Evolutionary conservation across 805 yeast genomes (phyloP), one percentile per base, ranked within the genome.

Genomic region (Starmerella tilneyi): DNA sequence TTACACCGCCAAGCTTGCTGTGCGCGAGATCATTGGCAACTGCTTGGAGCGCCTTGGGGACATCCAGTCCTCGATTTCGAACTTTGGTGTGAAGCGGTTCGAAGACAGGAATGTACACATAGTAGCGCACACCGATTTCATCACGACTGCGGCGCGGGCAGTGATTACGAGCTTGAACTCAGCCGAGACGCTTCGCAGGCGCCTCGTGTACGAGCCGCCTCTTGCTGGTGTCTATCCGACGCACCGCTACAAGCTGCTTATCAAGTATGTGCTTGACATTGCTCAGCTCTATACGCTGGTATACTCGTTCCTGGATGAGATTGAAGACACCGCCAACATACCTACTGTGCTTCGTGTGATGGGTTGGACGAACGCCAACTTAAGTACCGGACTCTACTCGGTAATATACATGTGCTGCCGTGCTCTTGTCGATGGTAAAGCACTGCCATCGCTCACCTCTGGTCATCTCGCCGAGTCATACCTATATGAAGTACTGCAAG

Each of bases 171-270:
- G 48, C 19, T 24, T 51, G 30, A 23, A 35, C 17, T 49, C 56
- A 6, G 59, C 58, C 0, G 57, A 53, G 20, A 41, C 44, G 5
- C 28, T 56, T 6, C 33, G 52, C 9, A 35, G 33, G 9, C 49
- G 57, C 15, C 44, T 61, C n/a, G 47, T 55, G 19, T 63, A 48
- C 41, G 67, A 63, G 51, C 67, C 67, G 0, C 57, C 62, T 2
- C 33, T 63, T 22, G 49, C 55, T 2, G 67, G 67, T 5, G 43
- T 48, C 4, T 63, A 64, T 56, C 67, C 67, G 4, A 47, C 52
- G 5, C 52, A 57, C 5, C 53, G 59, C 22, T 63, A 63, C 46
- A 45, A 47, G 36, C 48, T 61, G 29, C 51, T 63, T 31, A 47
- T 60, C 20, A 44, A 50, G 9, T 49, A 57, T 8, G 47, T 49